Evolutionary conservation across 495 filamentous ascomycete species (phyloP), one percentile per base, ranked within the genome.

Genomic region (Trichocladium uniseriatum): DNA sequence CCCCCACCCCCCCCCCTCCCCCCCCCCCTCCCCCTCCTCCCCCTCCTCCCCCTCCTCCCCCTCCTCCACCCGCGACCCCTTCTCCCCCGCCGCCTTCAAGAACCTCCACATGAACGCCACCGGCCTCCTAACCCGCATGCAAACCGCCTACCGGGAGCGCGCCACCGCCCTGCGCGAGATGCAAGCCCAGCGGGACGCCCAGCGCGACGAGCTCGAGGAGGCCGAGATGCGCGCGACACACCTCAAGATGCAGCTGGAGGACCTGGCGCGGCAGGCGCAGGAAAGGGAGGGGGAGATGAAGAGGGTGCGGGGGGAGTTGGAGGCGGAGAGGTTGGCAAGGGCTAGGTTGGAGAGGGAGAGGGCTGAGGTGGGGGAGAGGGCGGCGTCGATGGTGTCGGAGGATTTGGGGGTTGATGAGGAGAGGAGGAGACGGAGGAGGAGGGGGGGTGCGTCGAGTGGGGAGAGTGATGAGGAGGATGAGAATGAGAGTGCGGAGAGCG

Each of bases 211-310:
- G 60, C 65, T 83, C 3, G 84, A 86, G 45, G 86, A 88, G 58
- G 78, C 83, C n/a, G 74, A 82, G 38, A 83, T 83, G 9, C 71
- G 85, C 0, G 72, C 78, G 11, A 66, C 70, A 28, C 76, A 83
- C 52, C 70, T 90, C 20, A 86, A 83, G 64, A 70, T 73, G 44
- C 87, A 94, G 64, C 70, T 94, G 6, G 83, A 89, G 60, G 80
- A 78, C 31, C 83, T 91, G 80, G 79, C 86, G 1, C 72, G 68
- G n/a, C 77, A 80, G 54, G 80, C 81, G 0, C 63, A 69, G 0
- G 77, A 82, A 55, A 82, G 86, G 53, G 82, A 89, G 55, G 61
- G 65, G 43, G 75, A 70, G 38, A 83, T 87, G 77, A 69, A 72
- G 58, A 67, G 69, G 39, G 71, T 89, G 52, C 76, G 79, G 1